These are phyloP conservation scores for Leucoagaricus sp. DNA, from an alignment of 1,284 basidiomycete genomes.

Conservation along the genomic window DNA sequence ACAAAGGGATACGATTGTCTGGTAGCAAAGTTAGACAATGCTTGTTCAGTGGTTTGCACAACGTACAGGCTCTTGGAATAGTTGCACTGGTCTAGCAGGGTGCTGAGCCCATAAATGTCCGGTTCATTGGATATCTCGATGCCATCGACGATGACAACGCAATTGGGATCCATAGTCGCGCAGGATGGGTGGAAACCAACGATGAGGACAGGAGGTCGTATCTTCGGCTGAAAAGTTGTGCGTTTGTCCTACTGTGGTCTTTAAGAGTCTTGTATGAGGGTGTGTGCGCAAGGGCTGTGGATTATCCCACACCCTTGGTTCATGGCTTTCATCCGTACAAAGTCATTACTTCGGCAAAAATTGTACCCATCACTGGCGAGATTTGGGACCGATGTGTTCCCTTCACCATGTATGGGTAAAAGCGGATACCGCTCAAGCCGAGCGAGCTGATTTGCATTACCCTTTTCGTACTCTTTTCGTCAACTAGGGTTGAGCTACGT, in stretches of 20 bases:
- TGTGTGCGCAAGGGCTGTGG: neutral
- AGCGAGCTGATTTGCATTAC: neutral
- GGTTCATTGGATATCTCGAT: neutral
- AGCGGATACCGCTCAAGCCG: neutral
- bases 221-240: neutral
- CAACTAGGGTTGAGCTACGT: slow-evolving; percentile 1
- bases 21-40: too few relatives aligned
- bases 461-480: neutral
- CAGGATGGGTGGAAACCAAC: neutral
- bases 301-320: neutral
- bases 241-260: neutral
- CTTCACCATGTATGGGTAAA: neutral
- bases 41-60: neutral
- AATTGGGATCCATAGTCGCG: neutral
- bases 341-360: neutral
- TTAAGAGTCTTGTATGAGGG: slow-evolving; percentile 1
- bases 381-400: neutral
- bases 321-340: neutral
- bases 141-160: neutral
- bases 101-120: neutral
- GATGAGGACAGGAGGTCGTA: neutral
- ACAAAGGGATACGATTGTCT: too few relatives aligned
- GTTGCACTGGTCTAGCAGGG: neutral
- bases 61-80: neutral
- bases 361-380: neutral